Percentiles rank a stretch among this genome's conserved stretches.
phyloP scores from a whole-genome alignment of 1,139 yeast genomes.

The Pichia sp. region DNA sequence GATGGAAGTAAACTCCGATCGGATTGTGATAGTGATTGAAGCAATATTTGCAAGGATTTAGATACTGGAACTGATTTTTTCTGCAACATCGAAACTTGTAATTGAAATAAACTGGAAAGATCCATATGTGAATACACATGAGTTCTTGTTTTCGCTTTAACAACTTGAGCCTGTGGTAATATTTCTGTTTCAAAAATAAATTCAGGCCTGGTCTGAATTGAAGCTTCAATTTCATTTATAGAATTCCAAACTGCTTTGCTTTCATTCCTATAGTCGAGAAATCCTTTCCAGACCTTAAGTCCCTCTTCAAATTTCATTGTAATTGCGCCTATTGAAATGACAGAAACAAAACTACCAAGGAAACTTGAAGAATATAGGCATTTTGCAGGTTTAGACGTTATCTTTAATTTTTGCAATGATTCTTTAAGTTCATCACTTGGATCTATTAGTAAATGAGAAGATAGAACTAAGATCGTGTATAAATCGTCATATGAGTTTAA shows the following conservation, averaged over 20 bases:
- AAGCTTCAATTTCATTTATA: neutral
- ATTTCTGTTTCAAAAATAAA: conserved; percentile 1
- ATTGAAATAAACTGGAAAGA: conserved; percentile 45
- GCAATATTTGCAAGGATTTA: conserved; percentile 36
- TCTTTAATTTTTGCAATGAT: conserved; percentile 16
- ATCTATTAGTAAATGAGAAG: conserved; percentile 25
- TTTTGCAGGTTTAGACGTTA: conserved; percentile 15
- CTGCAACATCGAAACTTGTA: conserved; percentile 53
- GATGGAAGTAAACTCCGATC: conserved; percentile 56
- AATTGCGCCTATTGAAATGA: conserved; percentile 44
- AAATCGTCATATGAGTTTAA: conserved; percentile 28
- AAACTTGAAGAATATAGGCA: conserved; percentile 33
- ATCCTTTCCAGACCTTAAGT: conserved; percentile 46
- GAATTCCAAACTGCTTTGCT: conserved; percentile 22
- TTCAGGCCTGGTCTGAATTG: neutral
- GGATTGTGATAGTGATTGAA: conserved; percentile 45
- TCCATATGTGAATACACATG: conserved; percentile 40
- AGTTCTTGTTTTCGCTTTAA: conserved; percentile 19
- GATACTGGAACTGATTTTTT: conserved; percentile 50
- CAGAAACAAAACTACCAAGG: conserved; percentile 38
- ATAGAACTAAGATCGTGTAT: conserved; percentile 25
- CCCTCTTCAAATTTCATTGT: conserved; percentile 55
- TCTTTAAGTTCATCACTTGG: conserved; percentile 8
- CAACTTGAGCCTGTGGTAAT: conserved; percentile 2
- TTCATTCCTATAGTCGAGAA: conserved; percentile 44